Evolutionary conservation across 164 flowering plant species (phyloP).

Genomic region (Vitis rupestris): DNA sequence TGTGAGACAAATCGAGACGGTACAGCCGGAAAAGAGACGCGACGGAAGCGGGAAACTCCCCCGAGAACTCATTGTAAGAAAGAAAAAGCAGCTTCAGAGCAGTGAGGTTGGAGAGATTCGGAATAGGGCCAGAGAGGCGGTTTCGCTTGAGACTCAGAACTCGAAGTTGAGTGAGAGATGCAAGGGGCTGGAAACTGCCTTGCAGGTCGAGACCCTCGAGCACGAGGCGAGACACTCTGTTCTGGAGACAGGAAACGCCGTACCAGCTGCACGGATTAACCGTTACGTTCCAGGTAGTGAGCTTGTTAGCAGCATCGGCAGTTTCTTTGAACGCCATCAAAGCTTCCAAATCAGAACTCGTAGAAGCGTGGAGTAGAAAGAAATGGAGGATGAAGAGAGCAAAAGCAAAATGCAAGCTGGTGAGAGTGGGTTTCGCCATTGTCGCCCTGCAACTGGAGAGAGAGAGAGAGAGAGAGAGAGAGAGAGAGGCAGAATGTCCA

Average conservation of each 20-base stretch:
- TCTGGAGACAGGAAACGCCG: conserved; percentile 61
- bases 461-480: conserved; percentile 8
- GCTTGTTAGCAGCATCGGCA: conserved; percentile 46
- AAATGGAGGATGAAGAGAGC: conserved; percentile 15
- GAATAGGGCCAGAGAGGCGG: conserved; percentile 52
- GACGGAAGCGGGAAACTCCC: conserved; percentile 50
- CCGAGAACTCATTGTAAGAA: conserved; percentile 60
- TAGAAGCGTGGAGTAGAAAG: conserved; percentile 14
- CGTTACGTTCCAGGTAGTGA: conserved; percentile 49
- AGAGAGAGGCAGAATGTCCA: not conserved
- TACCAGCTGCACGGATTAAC: conserved; percentile 48
- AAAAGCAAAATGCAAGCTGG: conserved; percentile 1
- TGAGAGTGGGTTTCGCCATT: conserved; percentile 31
- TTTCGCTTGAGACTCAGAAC: conserved; percentile 63
- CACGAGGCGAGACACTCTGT: conserved; percentile 66
- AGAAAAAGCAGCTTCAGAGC: conserved; percentile 67
- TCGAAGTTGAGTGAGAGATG: conserved; percentile 55
- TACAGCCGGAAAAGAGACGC: conserved; percentile 44
- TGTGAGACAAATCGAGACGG: conserved; percentile 79
- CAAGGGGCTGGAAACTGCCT: conserved; percentile 37
- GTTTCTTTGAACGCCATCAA: conserved; percentile 61
- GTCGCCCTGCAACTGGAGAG: conserved; percentile 13
- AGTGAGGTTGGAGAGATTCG: conserved; percentile 60
- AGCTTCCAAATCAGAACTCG: conserved; percentile 41
- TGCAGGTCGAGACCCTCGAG: conserved; percentile 59